Base-by-base conservation (phyloP, 768 basidiomycete species). In the Lactifluus subvellereus region DNA sequence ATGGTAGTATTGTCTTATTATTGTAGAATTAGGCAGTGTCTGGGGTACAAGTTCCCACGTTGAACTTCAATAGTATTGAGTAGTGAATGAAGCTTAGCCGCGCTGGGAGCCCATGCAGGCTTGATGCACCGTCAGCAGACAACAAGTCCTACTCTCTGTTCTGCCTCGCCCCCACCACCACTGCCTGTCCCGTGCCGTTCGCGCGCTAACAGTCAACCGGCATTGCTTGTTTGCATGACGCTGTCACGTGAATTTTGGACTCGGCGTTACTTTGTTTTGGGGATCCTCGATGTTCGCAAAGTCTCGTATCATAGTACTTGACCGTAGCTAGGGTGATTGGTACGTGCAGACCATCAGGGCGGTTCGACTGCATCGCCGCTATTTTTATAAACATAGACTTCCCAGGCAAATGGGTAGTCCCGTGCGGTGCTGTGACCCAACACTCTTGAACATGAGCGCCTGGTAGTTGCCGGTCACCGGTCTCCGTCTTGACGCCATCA, bases 31-130 rank as follows among this genome's bases (percentile, higher is more conserved):
- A 11, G 10, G 48, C 47, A 10, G 62, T 64, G 58, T 33, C 42
- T 8, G 62, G 62, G 62, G 62, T 54, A 64, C 53, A 45, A 11
- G 14, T 59, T 64, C 53, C 32, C 62, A 54, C 47, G 32, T 53
- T 62, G 7, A 20, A 22, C 16, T 35, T 35, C 49, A 62, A 51
- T 63, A 42, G 51, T 10, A 60, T 51, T 53, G 27, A 54, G 2
- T 27, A 62, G 50, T 53, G 40, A 38, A 51, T 27, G 27, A 14
- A 14, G 22, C 59, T 27, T 53, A 1, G 55, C 40, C 45, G 35
- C 18, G 22, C 22, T 57, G 50, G 43, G n/a, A 27, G 56, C 27
- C 32, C 54, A 43, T 27, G 43, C 59, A 53, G 51, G 20, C 33
- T 53, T 30, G 59, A 53, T 53, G 42, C 51, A 22, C 58, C n/a